Evolutionary conservation across 1,284 basidiomycete species (phyloP).

Genomic region (Pseudozyma flocculosa): DNA sequence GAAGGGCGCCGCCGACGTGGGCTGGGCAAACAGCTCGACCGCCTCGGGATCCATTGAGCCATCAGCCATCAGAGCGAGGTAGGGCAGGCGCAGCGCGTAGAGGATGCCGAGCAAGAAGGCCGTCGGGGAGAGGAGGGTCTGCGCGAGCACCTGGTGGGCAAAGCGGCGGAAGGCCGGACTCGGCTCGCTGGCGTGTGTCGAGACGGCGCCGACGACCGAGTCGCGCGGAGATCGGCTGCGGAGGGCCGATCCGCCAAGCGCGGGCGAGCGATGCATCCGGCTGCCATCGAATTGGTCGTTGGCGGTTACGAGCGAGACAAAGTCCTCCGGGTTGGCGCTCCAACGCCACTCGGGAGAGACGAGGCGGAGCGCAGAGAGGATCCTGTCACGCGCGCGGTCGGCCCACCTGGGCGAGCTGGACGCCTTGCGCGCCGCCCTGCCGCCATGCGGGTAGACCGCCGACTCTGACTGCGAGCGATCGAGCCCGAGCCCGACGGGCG

Average conservation of each 20-base stretch:
- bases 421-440: conserved; percentile 17
- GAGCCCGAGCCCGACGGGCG: neutral
- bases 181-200: conserved; percentile 39
- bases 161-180: conserved; percentile 55
- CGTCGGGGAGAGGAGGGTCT: conserved; percentile 52
- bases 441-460: conserved; percentile 8
- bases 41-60: conserved; percentile 38
- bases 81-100: conserved; percentile 44
- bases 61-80: conserved; percentile 32
- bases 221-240: conserved; percentile 17
- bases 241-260: neutral
- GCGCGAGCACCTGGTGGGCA: conserved; percentile 53
- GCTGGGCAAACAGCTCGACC: conserved; percentile 51
- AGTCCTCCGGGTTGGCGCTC: conserved; percentile 38
- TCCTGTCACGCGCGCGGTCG: conserved; percentile 26
- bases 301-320: conserved; percentile 26
- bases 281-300: conserved; percentile 8
- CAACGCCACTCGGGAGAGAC: conserved; percentile 43
- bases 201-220: conserved; percentile 15
- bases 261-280: neutral
- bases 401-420: conserved; percentile 25
- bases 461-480: conserved; percentile 29
- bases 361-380: conserved; percentile 35
- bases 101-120: conserved; percentile 50
- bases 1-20: conserved; percentile 50